Evolutionary conservation across 176 grass and related monocot species (phyloP).

Genomic region (Tillandsia leiboldiana): DNA sequence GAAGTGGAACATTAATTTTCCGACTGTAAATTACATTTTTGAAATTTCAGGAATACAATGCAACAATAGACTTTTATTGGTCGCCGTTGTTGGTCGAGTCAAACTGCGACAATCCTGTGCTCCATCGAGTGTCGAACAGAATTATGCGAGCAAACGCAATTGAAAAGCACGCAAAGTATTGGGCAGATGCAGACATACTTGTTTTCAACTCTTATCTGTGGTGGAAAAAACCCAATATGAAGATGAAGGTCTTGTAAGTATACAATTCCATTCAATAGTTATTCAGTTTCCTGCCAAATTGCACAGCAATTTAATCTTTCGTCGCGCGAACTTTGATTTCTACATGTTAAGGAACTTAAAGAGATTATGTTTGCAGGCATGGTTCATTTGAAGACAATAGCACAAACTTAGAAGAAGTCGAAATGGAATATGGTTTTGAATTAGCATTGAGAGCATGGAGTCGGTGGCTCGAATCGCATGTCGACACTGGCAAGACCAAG

Average conservation of each 20-base stretch:
- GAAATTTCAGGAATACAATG: slow-evolving; percentile 18
- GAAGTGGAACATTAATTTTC: background rate
- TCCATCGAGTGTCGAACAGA: slow-evolving; percentile 4
- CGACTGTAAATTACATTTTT: no score
- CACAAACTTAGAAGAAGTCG: slow-evolving; percentile 5
- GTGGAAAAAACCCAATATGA: slow-evolving; percentile 25
- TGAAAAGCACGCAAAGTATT: slow-evolving; percentile 2
- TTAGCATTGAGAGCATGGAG: slow-evolving; percentile 12
- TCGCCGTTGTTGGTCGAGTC: slow-evolving; percentile 11
- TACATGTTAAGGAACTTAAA: no score
- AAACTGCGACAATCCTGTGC: slow-evolving; percentile 7
- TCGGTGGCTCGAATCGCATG: slow-evolving; percentile 1
- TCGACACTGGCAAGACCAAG: background rate
- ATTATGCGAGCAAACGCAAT: slow-evolving; percentile 10
- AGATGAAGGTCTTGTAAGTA: slow-evolving; percentile 23
- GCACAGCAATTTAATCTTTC: no score
- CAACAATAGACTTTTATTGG: slow-evolving; percentile 23
- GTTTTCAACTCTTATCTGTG: slow-evolving; percentile 21
- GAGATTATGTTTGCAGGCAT: background rate
- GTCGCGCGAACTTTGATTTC: no score
- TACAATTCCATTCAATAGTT: background rate
- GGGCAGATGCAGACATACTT: slow-evolving; percentile 12
- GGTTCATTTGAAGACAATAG: slow-evolving; percentile 16
- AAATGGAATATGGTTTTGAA: slow-evolving; percentile 13
- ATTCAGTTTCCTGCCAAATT: no score